A percentile compares a stretch with the other conserved stretches of the same genome.
Conservation (phyloP, 139 green algal genomes). For the Tetraselmis striata region DNA sequence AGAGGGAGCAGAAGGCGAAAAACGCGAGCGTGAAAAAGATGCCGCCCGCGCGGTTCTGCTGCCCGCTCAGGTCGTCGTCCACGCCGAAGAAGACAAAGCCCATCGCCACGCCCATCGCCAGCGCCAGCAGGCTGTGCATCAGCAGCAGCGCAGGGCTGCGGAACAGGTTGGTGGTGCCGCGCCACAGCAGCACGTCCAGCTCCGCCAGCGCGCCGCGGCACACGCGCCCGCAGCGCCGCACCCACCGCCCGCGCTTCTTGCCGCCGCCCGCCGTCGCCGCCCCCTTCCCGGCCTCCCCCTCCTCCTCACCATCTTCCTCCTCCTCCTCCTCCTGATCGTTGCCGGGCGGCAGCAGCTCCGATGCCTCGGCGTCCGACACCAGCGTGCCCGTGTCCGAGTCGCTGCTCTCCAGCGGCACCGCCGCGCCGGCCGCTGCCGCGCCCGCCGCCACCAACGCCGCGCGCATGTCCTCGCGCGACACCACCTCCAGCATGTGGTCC, state of each 20-base stretch:
- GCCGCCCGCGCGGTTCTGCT: conserved; percentile 60
- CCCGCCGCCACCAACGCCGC: conserved; percentile 8
- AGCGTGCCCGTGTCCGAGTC: not conserved
- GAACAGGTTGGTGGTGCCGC: conserved; percentile 48
- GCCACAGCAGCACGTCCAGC: conserved; percentile 62
- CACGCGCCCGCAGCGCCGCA: not conserved
- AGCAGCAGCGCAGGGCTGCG: conserved; percentile 58
- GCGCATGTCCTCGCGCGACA: conserved; percentile 25
- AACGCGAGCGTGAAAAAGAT: conserved; percentile 76
- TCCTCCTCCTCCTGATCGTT: not conserved
- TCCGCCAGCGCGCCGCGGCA: conserved; percentile 13
- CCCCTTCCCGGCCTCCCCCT: too few species aligned
- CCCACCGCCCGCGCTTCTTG: not conserved
- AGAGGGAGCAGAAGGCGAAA: conserved; percentile 68
- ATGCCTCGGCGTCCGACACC: too few species aligned
- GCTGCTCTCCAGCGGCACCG: not conserved
- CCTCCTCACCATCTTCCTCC: too few species aligned
- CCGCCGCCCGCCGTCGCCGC: not conserved
- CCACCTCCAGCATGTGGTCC: conserved; percentile 44
- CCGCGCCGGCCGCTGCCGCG: conserved; percentile 5
- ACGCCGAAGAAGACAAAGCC: conserved; percentile 53
- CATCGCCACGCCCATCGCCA: conserved; percentile 52
- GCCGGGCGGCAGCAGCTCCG: too few species aligned
- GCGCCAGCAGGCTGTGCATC: conserved; percentile 46
- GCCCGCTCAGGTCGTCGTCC: conserved; percentile 28